Evolutionary conservation across 2,329 filamentous ascomycete species (phyloP), one percentile per base, ranked within the genome.

Genomic region (Xylaria sp.): DNA sequence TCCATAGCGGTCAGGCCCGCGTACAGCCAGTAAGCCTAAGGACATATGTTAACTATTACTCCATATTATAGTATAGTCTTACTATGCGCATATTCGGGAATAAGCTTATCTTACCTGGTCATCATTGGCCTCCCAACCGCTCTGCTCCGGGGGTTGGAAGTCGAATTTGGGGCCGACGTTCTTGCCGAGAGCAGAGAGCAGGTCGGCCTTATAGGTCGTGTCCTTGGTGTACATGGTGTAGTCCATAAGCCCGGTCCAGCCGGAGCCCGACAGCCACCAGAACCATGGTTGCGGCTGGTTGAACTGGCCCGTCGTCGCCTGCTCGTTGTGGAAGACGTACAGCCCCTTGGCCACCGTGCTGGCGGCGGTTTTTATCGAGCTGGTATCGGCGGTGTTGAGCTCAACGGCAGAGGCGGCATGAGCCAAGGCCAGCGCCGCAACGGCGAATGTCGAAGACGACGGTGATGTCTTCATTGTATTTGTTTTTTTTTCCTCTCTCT

Each of bases 1-100:
- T 90, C 88, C 34, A 85, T 86, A 1, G 87, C 88, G 2, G 82
- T 82, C 80, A 89, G 84, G 11, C 86, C 86, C 2, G 85, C 82
- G 72, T 88, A 81, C 51, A 81, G 86, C 88, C 88, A 90, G 76
- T 86, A 86, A 14, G 70, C 70, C 69, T 71, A 19, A 3, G 2
- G 4, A 45, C 21, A 42, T 34, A 17, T 53, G 67, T 71, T 34
- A 71, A 61, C 24, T 17, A 47, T 17, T 14, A 21, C 1, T 2
- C 34, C 34, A 36, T 36, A 36, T 6, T 36, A 36, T 36, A 34
- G n/a, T 34, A 30, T 53, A 30, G 24, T 27, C 24, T 32, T 2
- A 24, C 45, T 54, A 32, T 58, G 3, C 19, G 9, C 5, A 50
- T 19, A 4, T 54, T 11, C 5, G 4, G 39, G 17, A 11, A 42